phyloP scores from a whole-genome alignment of 2,329 filamentous ascomycete species.

The Xylariaceae sp. region DNA sequence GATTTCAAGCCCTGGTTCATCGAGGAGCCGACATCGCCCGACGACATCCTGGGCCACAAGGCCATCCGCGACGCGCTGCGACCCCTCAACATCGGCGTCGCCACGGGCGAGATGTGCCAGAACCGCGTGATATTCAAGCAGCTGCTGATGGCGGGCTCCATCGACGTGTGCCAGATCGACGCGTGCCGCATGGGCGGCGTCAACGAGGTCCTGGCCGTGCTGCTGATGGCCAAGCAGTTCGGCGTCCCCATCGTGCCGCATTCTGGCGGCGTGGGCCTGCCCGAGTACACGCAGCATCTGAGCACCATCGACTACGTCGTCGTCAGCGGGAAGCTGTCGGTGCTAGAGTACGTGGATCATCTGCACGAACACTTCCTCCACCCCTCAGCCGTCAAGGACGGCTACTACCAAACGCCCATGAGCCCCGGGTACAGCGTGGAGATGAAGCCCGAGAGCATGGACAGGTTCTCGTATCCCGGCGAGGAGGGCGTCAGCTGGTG shows the following conservation, averaged over 20 bases:
- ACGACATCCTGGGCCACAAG: slow-evolving; percentile 88
- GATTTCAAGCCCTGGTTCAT: slow-evolving; percentile 94
- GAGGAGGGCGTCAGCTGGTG: slow-evolving; percentile 83
- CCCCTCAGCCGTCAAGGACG: slow-evolving; percentile 79
- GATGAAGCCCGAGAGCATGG: slow-evolving; percentile 91
- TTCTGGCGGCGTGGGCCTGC: slow-evolving; percentile 85
- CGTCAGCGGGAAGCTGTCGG: slow-evolving; percentile 78
- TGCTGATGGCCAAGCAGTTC: slow-evolving; percentile 83
- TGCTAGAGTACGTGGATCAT: slow-evolving; percentile 92
- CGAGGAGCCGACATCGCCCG: slow-evolving; percentile 89
- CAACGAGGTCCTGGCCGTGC: slow-evolving; percentile 89
- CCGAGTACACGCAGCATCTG: slow-evolving; percentile 92
- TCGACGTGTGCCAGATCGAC: slow-evolving; percentile 89
- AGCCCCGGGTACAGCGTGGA: slow-evolving; percentile 89
- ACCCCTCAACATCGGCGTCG: slow-evolving; percentile 78
- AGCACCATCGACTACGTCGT: slow-evolving; percentile 93
- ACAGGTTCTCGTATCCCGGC: slow-evolving; percentile 76
- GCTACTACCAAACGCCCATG: slow-evolving; percentile 85
- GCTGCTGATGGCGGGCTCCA: slow-evolving; percentile 77
- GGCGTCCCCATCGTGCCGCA: slow-evolving; percentile 85
- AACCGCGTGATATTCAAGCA: slow-evolving; percentile 96
- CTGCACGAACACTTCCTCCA: slow-evolving; percentile 92
- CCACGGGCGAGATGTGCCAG: slow-evolving; percentile 94
- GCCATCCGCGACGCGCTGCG: slow-evolving; percentile 80
- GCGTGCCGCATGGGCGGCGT: slow-evolving; percentile 89